phyloP scores from a whole-genome alignment of 1,284 basidiomycete species.

The Trametes pubescens region DNA sequence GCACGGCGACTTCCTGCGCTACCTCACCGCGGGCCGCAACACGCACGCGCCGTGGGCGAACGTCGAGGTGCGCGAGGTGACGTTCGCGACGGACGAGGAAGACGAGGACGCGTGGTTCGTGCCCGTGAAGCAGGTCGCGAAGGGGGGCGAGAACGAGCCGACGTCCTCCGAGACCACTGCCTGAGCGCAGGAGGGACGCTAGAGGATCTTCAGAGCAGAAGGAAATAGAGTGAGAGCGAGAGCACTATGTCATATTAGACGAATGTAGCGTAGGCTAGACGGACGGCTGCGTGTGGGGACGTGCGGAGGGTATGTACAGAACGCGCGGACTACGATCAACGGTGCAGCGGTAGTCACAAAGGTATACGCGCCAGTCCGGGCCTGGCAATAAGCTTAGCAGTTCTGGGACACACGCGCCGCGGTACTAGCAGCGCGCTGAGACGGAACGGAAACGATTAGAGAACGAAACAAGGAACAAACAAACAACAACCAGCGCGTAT shows the following conservation, averaged over 20 bases:
- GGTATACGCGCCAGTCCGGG: conserved; percentile 25
- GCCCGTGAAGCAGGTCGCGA: conserved; percentile 33
- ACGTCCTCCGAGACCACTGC: conserved; percentile 35
- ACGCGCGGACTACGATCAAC: conserved; percentile 4
- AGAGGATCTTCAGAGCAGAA: background rate
- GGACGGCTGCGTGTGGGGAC: conserved; percentile 14
- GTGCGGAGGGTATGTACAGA: conserved; percentile 21
- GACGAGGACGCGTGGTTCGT: conserved; percentile 40
- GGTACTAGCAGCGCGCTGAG: background rate
- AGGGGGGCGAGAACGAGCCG: conserved; percentile 38
- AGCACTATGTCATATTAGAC: conserved; percentile 25
- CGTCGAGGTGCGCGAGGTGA: conserved; percentile 43
- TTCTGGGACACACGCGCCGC: conserved; percentile 1
- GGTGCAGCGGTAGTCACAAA: conserved; percentile 15
- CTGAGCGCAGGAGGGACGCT: background rate
- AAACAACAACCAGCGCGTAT: background rate
- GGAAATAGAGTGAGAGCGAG: background rate
- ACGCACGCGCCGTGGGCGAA: conserved; percentile 42
- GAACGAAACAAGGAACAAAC: background rate
- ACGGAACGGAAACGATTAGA: background rate
- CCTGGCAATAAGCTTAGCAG: conserved; percentile 25
- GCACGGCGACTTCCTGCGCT: conserved; percentile 44
- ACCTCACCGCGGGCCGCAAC: conserved; percentile 40
- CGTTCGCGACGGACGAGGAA: conserved; percentile 41
- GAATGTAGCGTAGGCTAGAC: conserved; percentile 16